Percentiles rank a stretch among this genome's conserved stretches.
Evolutionary conservation across 2,329 filamentous ascomycete genomes (phyloP).

Genomic region (Epicoccum nigrum): DNA sequence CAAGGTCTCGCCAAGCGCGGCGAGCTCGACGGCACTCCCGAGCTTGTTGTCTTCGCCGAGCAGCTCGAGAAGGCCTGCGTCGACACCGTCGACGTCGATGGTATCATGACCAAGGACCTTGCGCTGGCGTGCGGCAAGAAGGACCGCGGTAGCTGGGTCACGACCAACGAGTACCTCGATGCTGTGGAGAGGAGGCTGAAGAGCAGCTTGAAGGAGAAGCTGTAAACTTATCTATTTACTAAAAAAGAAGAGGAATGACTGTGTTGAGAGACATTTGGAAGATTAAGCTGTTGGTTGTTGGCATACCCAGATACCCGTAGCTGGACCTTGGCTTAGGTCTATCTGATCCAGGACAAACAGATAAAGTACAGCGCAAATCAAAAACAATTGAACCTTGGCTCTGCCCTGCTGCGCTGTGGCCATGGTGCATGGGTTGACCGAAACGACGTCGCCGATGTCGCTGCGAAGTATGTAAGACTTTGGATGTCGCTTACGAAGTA

Average conservation of each 20-base stretch:
- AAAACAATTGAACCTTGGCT: conserved; percentile 4
- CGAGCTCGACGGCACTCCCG: conserved; percentile 89
- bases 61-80: conserved; percentile 90
- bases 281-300: conserved; percentile 22
- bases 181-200: conserved; percentile 92
- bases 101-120: conserved; percentile 99
- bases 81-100: conserved; percentile 90
- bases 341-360: conserved; percentile 16
- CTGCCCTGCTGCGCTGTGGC: no score
- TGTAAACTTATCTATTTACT: no score
- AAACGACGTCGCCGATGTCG: no score
- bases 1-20: conserved; percentile 92
- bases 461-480: neutral
- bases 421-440: no score
- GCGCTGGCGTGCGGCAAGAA: conserved; percentile 94
- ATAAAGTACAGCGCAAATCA: conserved; percentile 16
- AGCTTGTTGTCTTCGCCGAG: conserved; percentile 89
- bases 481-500: neutral
- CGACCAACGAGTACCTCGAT: conserved; percentile 85
- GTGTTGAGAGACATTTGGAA: conserved; percentile 9
- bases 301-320: conserved; percentile 23
- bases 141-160: conserved; percentile 83
- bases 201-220: conserved; percentile 76
- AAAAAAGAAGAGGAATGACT: conserved; percentile 4
- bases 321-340: conserved; percentile 23